Percentiles rank a stretch among this genome's conserved stretches.
phyloP scores from a whole-genome alignment of 2,329 filamentous ascomycete genomes.

The Parascedosporium putredinis region DNA sequence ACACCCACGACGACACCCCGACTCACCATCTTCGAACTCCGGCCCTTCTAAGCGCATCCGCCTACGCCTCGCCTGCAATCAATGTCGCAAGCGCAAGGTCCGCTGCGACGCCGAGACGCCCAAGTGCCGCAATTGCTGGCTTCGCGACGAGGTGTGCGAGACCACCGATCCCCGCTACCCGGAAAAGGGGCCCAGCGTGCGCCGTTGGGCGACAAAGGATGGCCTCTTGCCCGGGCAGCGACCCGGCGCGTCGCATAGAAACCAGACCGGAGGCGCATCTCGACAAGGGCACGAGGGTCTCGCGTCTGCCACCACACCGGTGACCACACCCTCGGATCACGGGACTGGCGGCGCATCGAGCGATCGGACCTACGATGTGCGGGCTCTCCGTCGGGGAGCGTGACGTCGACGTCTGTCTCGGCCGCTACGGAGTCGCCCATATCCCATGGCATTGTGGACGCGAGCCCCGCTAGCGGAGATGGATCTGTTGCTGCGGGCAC shows the following conservation, averaged over 20 bases:
- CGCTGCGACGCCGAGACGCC: constrained; percentile 18
- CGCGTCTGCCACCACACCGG: too few relatives aligned
- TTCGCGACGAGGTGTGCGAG: constrained; percentile 1
- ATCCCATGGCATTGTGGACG: neutral
- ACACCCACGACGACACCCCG: too few relatives aligned
- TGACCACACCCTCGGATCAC: neutral
- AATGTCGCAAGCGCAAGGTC: constrained; percentile 20
- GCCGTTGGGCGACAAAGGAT: neutral
- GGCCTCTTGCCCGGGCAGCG: neutral
- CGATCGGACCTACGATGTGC: neutral
- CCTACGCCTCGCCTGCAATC: constrained; percentile 16
- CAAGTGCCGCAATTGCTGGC: constrained; percentile 17
- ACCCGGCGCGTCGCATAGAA: neutral
- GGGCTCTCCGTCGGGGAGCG: neutral
- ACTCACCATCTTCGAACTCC: neutral
- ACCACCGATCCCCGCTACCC: constrained; percentile 1
- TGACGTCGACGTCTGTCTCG: neutral
- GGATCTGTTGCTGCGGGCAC: neutral
- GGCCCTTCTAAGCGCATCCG: constrained; percentile 12
- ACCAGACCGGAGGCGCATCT: neutral
- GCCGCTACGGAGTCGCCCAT: neutral
- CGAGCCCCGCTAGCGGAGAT: neutral
- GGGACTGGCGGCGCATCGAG: neutral
- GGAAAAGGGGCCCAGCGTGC: neutral
- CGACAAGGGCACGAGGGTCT: too few relatives aligned